phyloP scores from a whole-genome alignment of 164 flowering plant species.

The Umbilicus rupestris region DNA sequence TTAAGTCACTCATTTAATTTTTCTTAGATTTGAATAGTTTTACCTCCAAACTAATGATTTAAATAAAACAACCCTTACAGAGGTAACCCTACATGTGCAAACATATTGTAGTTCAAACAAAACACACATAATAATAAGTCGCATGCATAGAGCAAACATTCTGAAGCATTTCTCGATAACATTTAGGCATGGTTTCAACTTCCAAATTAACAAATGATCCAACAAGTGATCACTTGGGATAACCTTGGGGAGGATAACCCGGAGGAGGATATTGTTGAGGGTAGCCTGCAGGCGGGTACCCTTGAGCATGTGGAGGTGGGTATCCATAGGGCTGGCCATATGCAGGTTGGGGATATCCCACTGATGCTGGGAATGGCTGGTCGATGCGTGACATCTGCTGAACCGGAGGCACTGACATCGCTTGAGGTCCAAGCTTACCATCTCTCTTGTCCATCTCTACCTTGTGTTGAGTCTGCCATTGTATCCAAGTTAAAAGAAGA shows the following conservation, averaged over 20 bases:
- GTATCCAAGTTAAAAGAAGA: neutral
- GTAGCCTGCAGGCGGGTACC: slow-evolving; percentile 17
- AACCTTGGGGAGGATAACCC: slow-evolving; percentile 6
- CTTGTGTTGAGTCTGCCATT: slow-evolving; percentile 64
- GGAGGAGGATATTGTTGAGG: slow-evolving; percentile 23
- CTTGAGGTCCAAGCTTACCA: slow-evolving; percentile 34
- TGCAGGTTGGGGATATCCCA: slow-evolving; percentile 34
- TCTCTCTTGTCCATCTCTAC: slow-evolving; percentile 61
- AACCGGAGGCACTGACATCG: slow-evolving; percentile 43
- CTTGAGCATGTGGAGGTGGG: slow-evolving; percentile 24
- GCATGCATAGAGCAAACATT: neutral
- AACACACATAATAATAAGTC: neutral
- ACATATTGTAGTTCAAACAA: too few relatives aligned
- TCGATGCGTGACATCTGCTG: slow-evolving; percentile 67
- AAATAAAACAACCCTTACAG: too few relatives aligned
- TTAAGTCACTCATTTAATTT: too few relatives aligned
- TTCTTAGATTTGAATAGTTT: too few relatives aligned
- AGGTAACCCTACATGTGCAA: too few relatives aligned
- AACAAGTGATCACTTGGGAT: neutral
- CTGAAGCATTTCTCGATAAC: neutral
- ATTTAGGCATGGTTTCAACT: neutral
- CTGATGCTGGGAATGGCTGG: slow-evolving; percentile 38
- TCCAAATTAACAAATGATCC: neutral
- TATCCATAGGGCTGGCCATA: slow-evolving; percentile 27
- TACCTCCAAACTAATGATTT: too few relatives aligned